Evolutionary conservation across 225 moss, liverwort and hornwort species (phyloP), one percentile per base, ranked within the genome.

Genomic region (Climacium dendroides): DNA sequence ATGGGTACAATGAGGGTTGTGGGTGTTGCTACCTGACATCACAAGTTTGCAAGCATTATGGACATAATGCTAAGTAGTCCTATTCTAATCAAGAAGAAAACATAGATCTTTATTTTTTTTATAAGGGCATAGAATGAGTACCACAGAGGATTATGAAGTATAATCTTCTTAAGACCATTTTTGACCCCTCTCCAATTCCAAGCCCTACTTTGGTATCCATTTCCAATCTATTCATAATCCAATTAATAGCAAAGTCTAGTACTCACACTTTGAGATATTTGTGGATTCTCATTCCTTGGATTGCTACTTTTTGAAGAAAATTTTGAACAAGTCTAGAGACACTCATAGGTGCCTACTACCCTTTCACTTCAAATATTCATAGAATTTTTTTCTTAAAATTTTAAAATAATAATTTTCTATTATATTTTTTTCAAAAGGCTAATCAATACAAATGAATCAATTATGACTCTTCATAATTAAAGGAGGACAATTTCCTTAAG

Each of bases 111-210:
- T 26, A 43, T 9, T 39, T 23, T 28, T 64, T 65, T 34, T 0
- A 19, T 74, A 47, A 48, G 11, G 48, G 74, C 48, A 7, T 19
- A 47, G 74, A 50, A 50, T 50, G 76, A 76, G 35, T 19, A 66
- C 22, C 22, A 66, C n/a, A n/a, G n/a, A n/a, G 37, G 37, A 66
- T 66, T 66, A 13, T 37, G 37, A 37, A 66, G 11, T 6, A n/a
- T 22, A 37, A 39, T 37, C 39, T 2, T 67, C 22, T 13, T 5
- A 32, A 37, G 22, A 6, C n/a, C 18, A 64, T 63, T 34, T 1
- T 1, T 5, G 1, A 18, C 0, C 7, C 37, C 7, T 7, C n/a
- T 17, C 7, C 13, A n/a, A n/a, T n/a, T n/a, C 7, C 24, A 22
- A 23, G 23, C 4, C 15, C 15, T 25, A 70, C 5, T 70, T 41